Base-by-base conservation (phyloP, 139 green algal genomes). In the Closterium sp. region DNA sequence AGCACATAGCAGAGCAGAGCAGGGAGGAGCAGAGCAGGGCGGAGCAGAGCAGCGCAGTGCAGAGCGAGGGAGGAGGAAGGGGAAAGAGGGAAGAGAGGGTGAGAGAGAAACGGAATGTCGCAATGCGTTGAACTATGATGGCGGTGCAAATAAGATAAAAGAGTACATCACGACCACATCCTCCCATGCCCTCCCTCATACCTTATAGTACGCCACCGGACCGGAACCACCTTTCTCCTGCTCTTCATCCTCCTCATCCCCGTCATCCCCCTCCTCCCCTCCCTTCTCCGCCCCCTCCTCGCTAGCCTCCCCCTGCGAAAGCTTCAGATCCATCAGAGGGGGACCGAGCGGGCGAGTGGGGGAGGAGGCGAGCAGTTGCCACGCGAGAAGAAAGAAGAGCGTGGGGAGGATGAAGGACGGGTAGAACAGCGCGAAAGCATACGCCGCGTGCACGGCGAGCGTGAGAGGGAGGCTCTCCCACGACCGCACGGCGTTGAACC, bases 141-240 rank as follows among this genome's bases (percentile, higher is more conserved):
- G 31, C 19, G 42, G 88, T 30, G 24, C 88, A 24, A 30, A 24
- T 31, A 10, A n/a, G n/a, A 22, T 90, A 19, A 24, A 84, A 79
- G 38, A 50, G 22, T 91, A 31, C 22, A 10, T 31, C 19, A 91
- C 29, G 42, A 79, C 88, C 42, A 22, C 38, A 28, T 24, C 30
- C 21, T 31, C 31, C 22, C 28, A 85, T 50, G 42, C 30, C n/a
- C 88, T n/a, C 11, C 7, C 13, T 91, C 31, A 24, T 91, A 91
- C 89, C 62, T 87, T 86, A n/a, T 91, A 91, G 31, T 91, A 91
- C 50, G 89, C 89, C 13, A 91, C 89, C 10, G 89, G 89, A 27
- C 90, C 90, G 1, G 70, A 30, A 24, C 17, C 84, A 89, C 90
- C 32, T 27, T 89, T 90, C 6, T 31, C 34, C 22, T 89, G n/a